Evolutionary conservation across 495 filamentous ascomycete genomes (phyloP).

Genomic region (Cryomyces minteri): DNA sequence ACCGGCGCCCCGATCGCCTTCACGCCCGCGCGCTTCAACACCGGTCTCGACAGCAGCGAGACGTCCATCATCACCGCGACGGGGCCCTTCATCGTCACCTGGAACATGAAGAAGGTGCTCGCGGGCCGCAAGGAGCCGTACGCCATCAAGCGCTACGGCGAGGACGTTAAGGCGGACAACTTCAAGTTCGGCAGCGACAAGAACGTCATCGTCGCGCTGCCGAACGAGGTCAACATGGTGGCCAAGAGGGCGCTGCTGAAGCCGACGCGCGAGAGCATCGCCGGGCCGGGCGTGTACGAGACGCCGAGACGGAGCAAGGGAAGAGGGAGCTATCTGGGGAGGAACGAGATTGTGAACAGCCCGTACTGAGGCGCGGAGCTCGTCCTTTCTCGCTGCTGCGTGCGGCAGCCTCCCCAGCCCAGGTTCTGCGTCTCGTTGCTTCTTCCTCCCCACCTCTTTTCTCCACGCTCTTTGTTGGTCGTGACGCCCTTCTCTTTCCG

Average conservation of each 20-base stretch:
- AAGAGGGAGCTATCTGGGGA: constrained; percentile 37
- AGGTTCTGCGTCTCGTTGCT: too few species aligned
- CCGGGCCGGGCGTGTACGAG: constrained; percentile 35
- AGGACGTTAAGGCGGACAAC: constrained; percentile 96
- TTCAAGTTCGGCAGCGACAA: constrained; percentile 95
- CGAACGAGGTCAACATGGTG: constrained; percentile 97
- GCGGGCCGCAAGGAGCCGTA: constrained; percentile 69
- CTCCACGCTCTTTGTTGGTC: too few species aligned
- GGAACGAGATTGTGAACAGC: constrained; percentile 69
- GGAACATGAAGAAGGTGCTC: constrained; percentile 81
- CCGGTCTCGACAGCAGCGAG: constrained; percentile 58
- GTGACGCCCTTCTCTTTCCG: too few species aligned
- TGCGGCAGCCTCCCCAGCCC: too few species aligned
- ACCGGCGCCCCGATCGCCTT: constrained; percentile 73
- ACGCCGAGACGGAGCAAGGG: constrained; percentile 25
- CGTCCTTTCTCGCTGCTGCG: too few species aligned
- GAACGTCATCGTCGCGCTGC: constrained; percentile 91
- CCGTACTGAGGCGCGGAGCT: constrained; percentile 37
- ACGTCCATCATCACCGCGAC: constrained; percentile 94
- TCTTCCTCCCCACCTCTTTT: too few species aligned
- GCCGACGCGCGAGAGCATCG: constrained; percentile 86
- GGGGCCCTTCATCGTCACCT: constrained; percentile 91
- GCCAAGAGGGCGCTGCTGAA: constrained; percentile 64
- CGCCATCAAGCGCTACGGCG: constrained; percentile 84
- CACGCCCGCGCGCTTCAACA: constrained; percentile 87